These are phyloP conservation scores for Candida insectalens DNA, from an alignment of 805 yeast genomes.

Conservation along the genomic window DNA sequence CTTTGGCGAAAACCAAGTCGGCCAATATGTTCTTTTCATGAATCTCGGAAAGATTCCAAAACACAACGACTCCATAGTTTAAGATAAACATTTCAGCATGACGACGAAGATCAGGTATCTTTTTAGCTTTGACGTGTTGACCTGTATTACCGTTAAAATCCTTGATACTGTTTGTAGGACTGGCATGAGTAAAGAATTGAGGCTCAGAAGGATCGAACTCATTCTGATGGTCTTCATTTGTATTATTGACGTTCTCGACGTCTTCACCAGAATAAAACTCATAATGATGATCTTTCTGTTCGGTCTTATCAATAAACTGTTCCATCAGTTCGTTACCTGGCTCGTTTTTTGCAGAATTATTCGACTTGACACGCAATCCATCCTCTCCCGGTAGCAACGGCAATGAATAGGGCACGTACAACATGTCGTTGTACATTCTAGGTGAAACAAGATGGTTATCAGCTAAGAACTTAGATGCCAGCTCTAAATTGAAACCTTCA, in stretches of 20 bases:
- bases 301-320: constrained; percentile 66
- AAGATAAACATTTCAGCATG: constrained; percentile 87
- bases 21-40: constrained; percentile 93
- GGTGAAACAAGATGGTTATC: constrained; percentile 77
- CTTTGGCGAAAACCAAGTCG: constrained; percentile 67
- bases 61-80: constrained; percentile 92
- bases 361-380: constrained; percentile 68
- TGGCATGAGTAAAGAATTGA: constrained; percentile 60
- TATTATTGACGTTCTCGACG: constrained; percentile 18
- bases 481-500: constrained; percentile 63
- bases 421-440: constrained; percentile 82
- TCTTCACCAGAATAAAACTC: constrained; percentile 83
- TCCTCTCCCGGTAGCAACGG: constrained; percentile 81
- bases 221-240: constrained; percentile 20
- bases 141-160: constrained; percentile 6
- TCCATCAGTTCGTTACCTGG: constrained; percentile 50
- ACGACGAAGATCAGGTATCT: constrained; percentile 37
- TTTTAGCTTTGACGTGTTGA: constrained; percentile 7
- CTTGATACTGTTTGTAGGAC: constrained; percentile 22
- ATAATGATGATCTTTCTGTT: constrained; percentile 83
- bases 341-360: constrained; percentile 35
- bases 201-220: constrained; percentile 93
- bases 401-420: constrained; percentile 80
- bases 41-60: constrained; percentile 90
- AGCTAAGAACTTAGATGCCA: constrained; percentile 54